Base-by-base conservation (phyloP, 73 alveolate genomes). In the Tetrahymena thermophila region DNA sequence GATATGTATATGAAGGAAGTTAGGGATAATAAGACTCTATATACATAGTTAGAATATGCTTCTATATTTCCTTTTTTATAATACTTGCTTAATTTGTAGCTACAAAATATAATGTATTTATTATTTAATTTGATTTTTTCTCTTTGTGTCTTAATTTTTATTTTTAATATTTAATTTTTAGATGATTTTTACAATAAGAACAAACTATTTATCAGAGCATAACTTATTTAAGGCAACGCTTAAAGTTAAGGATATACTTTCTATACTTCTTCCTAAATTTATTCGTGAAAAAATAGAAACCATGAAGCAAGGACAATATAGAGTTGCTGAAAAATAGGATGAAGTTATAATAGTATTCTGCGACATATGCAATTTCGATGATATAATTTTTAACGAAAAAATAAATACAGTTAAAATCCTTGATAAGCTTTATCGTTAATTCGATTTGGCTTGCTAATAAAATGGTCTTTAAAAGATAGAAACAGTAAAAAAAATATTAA, bases 331-430 rank as follows among this genome's bases (percentile, higher is more conserved):
- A 84, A 94, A 84, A 34, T 43, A 94, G 42, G 96, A 94, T 84
- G 58, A 56, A 35, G 96, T 94, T 0, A 94, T 58, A 21, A 85
- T 94, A 10, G 96, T 94, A n/a, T 94, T 94, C 42, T 94, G 96
- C 42, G 96, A 94, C 19, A 94, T 94, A 21, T 94, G 96, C 55
- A 85, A 94, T 16, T 94, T 94, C 43, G 96, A 94, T 85, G 38
- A 94, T 85, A 71, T 94, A 35, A 85, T 94, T 13, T 85, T 85
- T 9, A 94, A 94, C 34, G 96, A 94, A 85, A 43, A 94, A 43
- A 85, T 34, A 34, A 94, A 94, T 35, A 94, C 93, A 17, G 93
- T 94, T 4, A 94, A 85, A 17, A 85, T 94, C 25, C 85, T 94
- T 34, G 96, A 94, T 94, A 94, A 40, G 34, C 57, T 94, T n/a